Percentiles rank a stretch among this genome's conserved stretches.
phyloP scores from a whole-genome alignment of 140 eudicot genomes.

The Stevia rebaudiana region DNA sequence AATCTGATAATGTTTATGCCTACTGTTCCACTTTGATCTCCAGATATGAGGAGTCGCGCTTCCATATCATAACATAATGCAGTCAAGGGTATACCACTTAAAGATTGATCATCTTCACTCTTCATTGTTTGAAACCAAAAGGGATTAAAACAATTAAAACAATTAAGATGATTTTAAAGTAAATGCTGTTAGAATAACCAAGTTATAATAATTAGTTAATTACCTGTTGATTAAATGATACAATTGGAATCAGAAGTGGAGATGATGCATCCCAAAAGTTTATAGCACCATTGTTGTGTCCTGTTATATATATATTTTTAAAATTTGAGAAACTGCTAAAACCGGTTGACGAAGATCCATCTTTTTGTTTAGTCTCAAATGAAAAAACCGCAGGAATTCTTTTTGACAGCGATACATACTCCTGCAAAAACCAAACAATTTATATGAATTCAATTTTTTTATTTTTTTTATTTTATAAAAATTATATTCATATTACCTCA shows the following conservation, averaged over 20 bases:
- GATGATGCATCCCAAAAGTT: constrained; percentile 90
- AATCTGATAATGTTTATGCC: constrained; percentile 7
- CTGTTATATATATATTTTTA: constrained; percentile 74
- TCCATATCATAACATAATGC: constrained; percentile 52
- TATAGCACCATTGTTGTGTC: constrained; percentile 74
- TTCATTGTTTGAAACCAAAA: constrained; percentile 25
- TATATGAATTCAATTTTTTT: not conserved
- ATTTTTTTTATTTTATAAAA: not conserved
- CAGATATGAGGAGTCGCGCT: constrained; percentile 65
- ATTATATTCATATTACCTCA: constrained; percentile 41
- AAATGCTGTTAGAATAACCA: not conserved
- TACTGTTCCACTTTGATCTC: constrained; percentile 91
- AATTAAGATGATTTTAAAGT: not conserved
- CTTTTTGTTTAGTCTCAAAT: constrained; percentile 49
- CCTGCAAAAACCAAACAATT: constrained; percentile 40
- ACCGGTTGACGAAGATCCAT: constrained; percentile 40
- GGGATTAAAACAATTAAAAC: not conserved
- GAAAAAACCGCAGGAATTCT: constrained; percentile 53
- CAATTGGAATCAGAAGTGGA: constrained; percentile 63
- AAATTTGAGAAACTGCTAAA: constrained; percentile 65
- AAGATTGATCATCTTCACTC: constrained; percentile 71
- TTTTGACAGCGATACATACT: constrained; percentile 34
- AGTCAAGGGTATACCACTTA: constrained; percentile 67
- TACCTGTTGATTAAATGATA: constrained; percentile 81
- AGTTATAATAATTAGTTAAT: not conserved